Base-by-base conservation (phyloP, 495 filamentous ascomycete genomes). In the Neurospora sublineolata region DNA sequence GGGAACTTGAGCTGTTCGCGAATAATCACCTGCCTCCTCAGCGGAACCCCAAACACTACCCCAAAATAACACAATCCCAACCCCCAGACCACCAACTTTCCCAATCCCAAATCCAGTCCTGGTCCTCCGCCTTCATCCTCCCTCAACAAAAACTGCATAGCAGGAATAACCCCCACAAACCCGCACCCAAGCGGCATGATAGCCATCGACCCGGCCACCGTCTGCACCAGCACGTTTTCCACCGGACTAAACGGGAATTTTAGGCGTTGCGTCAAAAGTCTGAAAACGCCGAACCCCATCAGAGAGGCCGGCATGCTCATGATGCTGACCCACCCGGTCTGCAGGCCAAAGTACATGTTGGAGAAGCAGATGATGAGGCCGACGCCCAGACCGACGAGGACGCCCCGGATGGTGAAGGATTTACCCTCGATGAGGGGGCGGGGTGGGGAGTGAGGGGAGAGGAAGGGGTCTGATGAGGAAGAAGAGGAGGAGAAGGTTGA, bases 151-250 rank as follows among this genome's bases (percentile, higher is more conserved):
- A 89, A 97, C 74, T 97, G 91, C 84, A 99, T 84, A 3, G 96
- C 96, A 16, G 96, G 96, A 41, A 76, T 67, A 30, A 87, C 93
- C 4, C 93, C 95, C 10, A 99, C 94, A 77, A 98, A 97, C 1
- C 95, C 95, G 75, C 95, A 97, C 0, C 94, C 94, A 30, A 99
- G 80, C 6, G 96, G 96, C 95, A 98, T 98, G 5, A 94, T 97
- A 0, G 95, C 96, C 78, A 97, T 94, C 30, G 92, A 90, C 11
- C 94, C 94, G 0, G 96, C 95, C 46, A 99, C 94, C 5, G 94
- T 97, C 83, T 98, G 96, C 6, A 99, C 94, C 37, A 99, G 86
- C 9, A 99, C 96, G 79, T 99, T 99, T 81, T 99, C 96, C 37
- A 97, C 92, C 0, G 94, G 94, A 7, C 91, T 92, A 76, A 98